These are phyloP conservation scores for Apiospora sp. DNA, from an alignment of 2,329 filamentous ascomycete genomes.

Conservation along the genomic window DNA sequence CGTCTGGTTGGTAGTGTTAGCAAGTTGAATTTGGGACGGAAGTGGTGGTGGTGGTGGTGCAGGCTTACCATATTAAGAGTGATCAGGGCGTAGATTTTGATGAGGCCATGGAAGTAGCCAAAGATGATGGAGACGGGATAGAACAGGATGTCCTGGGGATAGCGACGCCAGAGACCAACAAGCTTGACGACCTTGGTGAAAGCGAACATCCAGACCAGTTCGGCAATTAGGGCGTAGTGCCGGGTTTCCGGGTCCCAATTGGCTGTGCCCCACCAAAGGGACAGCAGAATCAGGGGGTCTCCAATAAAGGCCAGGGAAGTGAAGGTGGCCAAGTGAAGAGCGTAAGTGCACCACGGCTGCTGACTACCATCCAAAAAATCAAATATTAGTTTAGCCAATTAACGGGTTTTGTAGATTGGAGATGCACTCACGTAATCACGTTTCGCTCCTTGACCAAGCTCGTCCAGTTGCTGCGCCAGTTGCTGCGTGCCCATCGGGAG, in stretches of 20 bases:
- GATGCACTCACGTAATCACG: slow-evolving; percentile 80
- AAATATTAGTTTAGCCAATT: slow-evolving; percentile 26
- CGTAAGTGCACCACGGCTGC: slow-evolving; percentile 93
- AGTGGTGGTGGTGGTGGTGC: background rate
- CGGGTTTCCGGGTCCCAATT: slow-evolving; percentile 64
- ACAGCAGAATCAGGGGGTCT: slow-evolving; percentile 75
- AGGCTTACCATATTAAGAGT: slow-evolving; percentile 82
- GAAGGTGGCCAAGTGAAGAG: slow-evolving; percentile 90
- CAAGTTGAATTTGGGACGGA: background rate
- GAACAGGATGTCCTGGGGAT: slow-evolving; percentile 81
- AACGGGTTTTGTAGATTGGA: background rate
- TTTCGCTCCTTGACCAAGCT: slow-evolving; percentile 84
- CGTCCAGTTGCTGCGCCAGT: slow-evolving; percentile 96
- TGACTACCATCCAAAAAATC: slow-evolving; percentile 61
- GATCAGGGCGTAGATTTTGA: slow-evolving; percentile 87
- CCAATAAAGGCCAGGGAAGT: slow-evolving; percentile 85
- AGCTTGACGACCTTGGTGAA: slow-evolving; percentile 94
- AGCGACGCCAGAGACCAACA: slow-evolving; percentile 82
- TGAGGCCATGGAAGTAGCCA: slow-evolving; percentile 90
- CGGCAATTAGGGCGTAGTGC: slow-evolving; percentile 62
- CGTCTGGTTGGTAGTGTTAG: slow-evolving; percentile 65
- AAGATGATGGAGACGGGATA: slow-evolving; percentile 88
- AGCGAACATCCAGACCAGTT: slow-evolving; percentile 77
- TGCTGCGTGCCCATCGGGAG: slow-evolving; percentile 93
- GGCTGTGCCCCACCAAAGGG: slow-evolving; percentile 73